Percentiles rank a stretch among this genome's conserved stretches.
phyloP scores from a whole-genome alignment of 768 basidiomycete species.

The Collybia nuda region DNA sequence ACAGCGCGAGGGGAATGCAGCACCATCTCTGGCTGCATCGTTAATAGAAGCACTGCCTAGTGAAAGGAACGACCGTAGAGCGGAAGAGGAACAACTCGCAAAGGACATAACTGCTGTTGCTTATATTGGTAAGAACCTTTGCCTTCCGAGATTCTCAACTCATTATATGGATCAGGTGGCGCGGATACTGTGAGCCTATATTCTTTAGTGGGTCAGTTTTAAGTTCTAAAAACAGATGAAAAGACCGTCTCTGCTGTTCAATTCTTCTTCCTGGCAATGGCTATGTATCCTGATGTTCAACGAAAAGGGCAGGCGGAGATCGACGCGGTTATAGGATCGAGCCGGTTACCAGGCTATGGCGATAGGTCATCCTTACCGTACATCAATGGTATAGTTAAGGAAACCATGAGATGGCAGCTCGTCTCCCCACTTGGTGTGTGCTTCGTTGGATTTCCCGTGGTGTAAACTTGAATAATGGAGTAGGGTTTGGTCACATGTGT shows the following conservation, averaged over 20 bases:
- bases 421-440: constrained; percentile 11
- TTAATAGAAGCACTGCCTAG: too few species aligned
- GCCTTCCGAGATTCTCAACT: too few species aligned
- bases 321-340: constrained; percentile 31
- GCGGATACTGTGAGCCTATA: constrained; percentile 6
- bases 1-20: background rate
- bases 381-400: constrained; percentile 25
- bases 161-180: background rate
- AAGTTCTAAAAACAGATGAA: constrained; percentile 26
- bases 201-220: too few species aligned
- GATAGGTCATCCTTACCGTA: constrained; percentile 28
- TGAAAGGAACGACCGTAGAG: background rate
- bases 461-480: background rate
- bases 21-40: background rate
- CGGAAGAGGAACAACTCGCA: constrained; percentile 7
- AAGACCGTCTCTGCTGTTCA: constrained; percentile 32
- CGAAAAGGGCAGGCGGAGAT: constrained; percentile 37
- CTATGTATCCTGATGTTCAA: constrained; percentile 33
- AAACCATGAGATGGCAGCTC: constrained; percentile 30
- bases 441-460: too few species aligned
- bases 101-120: constrained; percentile 10
- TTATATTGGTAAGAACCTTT: background rate
- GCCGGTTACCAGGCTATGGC: constrained; percentile 35
- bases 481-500: constrained; percentile 5
- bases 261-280: constrained; percentile 35